Evolutionary conservation across 257 asterid species (phyloP), one percentile per base, ranked within the genome.

Genomic region (Paulownia fortunei): DNA sequence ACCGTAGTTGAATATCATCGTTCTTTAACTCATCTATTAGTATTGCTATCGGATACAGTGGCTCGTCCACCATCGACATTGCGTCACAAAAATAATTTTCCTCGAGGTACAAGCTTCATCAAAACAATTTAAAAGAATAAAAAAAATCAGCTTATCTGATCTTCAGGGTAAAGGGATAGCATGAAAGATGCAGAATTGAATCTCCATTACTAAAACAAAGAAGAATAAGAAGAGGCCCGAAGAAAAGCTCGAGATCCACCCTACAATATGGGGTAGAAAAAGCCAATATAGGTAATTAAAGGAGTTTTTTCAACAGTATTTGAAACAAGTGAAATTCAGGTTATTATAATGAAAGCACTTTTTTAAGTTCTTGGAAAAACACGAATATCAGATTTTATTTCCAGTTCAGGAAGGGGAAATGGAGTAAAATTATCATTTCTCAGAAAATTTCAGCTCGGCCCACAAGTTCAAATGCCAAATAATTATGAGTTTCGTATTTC

Each of bases 21-120:
- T 92, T 92, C 86, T 92, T 92, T 52, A 92, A 82, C 81, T 92
- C 97, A 41, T 92, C 96, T 66, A 92, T 92, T 15, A 92, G 78
- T 26, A 92, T 92, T 5, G 96, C 96, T 86, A 92, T 90, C 4
- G 97, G 97, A 58, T 92, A 92, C 81, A 92, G 82, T 66, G 97
- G 96, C 84, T 90, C 97, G 3, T 92, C 93, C 74, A 82, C 90
- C 90, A 85, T 86, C 55, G 97, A 76, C 96, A 90, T 90, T 69
- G 81, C 30, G 64, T 54, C 72, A 61, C 60, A 24, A 81, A 39
- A 51, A 32, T 8, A 42, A 18, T 34, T 54, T 58, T 49, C 69
- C 44, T 68, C 63, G 54, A 60, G 52, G 79, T 68, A 36, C 76
- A 83, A 77, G 65, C 68, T 77, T 36, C 64, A 36, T 21, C 26